Evolutionary conservation across 352 stramenopile species (phyloP).

Genomic region (Elongisporangium prolatum): DNA sequence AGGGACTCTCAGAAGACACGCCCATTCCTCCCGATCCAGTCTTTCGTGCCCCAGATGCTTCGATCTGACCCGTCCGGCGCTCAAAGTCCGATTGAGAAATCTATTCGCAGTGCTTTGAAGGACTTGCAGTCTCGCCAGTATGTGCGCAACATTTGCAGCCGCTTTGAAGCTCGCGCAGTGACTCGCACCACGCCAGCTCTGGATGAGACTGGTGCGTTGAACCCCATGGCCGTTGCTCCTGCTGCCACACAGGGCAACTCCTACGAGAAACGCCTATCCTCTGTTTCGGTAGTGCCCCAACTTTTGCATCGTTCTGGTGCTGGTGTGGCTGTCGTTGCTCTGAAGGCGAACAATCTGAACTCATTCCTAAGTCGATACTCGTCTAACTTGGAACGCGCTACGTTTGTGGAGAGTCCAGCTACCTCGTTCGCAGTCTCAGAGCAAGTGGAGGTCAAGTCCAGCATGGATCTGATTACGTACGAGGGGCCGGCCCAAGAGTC

Average conservation of each 20-base stretch:
- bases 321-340: background rate
- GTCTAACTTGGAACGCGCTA: constrained; percentile 49
- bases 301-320: background rate
- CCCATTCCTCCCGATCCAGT: background rate
- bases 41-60: constrained; percentile 14
- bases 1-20: constrained; percentile 4
- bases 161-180: constrained; percentile 29
- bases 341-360: constrained; percentile 42
- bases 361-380: constrained; percentile 62
- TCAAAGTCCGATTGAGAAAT: constrained; percentile 31
- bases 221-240: background rate
- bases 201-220: background rate
- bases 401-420: constrained; percentile 8
- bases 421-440: background rate
- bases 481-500: background rate
- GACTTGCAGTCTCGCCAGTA: constrained; percentile 45
- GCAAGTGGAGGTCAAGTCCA: background rate
- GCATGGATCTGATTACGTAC: background rate
- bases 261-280: background rate
- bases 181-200: background rate
- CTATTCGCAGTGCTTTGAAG: constrained; percentile 38
- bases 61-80: constrained; percentile 15
- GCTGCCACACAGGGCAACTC: background rate
- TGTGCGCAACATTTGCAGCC: constrained; percentile 48
- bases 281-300: background rate